Percentiles rank a stretch among this genome's conserved stretches.
Conservation (phyloP, 176 grass and related monocot species). For the maize (Zea mays) region Zm-B73-REFERENCE-NAM-5.0 NC_050104.1:5764001-5764500, state of each 20-base stretch:
- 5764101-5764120: too few species aligned
- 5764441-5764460: background rate
- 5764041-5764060: too few species aligned
- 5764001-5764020: too few species aligned
- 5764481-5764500: conserved; percentile 30
- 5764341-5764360: background rate
- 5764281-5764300: background rate
- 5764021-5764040: too few species aligned
- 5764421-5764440: conserved; percentile 11
- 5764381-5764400: conserved; percentile 12
- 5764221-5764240: background rate
- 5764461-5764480: background rate
- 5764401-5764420: background rate
- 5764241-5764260: background rate
- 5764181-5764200: too few species aligned
- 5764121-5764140: too few species aligned
- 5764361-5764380: conserved; percentile 13
- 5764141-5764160: too few species aligned
- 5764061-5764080: too few species aligned
- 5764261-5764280: conserved; percentile 1
- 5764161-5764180: too few species aligned
- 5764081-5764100: too few species aligned
- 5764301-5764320: conserved; percentile 26
- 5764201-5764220: background rate
- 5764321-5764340: background rate